Conservation (phyloP, 768 basidiomycete genomes). For the Suillus placidus region DNA sequence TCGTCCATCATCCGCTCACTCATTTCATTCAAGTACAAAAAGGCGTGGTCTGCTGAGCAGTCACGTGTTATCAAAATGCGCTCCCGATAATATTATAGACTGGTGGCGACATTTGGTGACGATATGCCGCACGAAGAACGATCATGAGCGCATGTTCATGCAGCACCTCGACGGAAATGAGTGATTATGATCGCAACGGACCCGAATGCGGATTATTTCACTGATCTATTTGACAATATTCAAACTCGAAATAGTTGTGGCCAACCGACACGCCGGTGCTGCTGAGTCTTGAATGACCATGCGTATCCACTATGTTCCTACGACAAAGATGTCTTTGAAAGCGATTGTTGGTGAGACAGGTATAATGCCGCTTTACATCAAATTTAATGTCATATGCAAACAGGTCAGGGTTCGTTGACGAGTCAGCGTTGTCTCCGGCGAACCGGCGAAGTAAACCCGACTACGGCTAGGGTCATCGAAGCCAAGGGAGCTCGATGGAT, state of each 20-base stretch:
- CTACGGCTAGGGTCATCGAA: background rate
- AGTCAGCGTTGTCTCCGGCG: background rate
- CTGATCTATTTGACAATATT: constrained; percentile 1
- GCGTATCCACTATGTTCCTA: background rate
- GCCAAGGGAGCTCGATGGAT: background rate
- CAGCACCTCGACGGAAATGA: constrained; percentile 7
- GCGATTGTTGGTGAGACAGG: too few relatives aligned
- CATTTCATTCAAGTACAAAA: constrained; percentile 1
- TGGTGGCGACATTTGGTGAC: background rate
- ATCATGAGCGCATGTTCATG: background rate
- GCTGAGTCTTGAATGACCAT: background rate
- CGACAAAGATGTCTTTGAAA: background rate
- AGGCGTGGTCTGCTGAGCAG: background rate
- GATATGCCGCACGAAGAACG: background rate
- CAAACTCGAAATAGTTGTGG: background rate
- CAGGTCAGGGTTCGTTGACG: background rate
- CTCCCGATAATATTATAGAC: background rate
- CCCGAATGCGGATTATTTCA: background rate
- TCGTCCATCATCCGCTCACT: background rate
- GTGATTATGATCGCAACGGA: background rate
- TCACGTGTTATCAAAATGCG: constrained; percentile 2
- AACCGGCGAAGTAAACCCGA: background rate
- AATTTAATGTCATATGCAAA: background rate
- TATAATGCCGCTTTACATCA: background rate
- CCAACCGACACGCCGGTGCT: background rate